Percentiles rank a stretch among this genome's conserved stretches.
phyloP scores from a whole-genome alignment of 768 basidiomycete species.

The Hebeloma cylindrosporum region DNA sequence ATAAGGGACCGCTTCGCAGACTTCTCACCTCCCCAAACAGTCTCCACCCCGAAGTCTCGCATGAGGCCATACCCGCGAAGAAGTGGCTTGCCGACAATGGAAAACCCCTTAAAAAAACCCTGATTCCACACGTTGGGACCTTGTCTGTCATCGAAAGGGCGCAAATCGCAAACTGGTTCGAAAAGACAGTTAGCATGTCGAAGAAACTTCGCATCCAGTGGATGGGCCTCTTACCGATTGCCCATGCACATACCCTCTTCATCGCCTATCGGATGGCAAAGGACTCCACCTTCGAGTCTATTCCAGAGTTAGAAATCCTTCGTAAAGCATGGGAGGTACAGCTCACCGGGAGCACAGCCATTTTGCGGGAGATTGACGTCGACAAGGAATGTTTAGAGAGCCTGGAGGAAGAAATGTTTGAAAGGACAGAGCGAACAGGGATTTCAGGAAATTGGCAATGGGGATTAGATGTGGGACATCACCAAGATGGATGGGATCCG shows the following conservation, averaged over 20 bases:
- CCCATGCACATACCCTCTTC: constrained; percentile 19
- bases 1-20: constrained; percentile 3
- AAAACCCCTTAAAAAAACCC: not conserved
- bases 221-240: constrained; percentile 12
- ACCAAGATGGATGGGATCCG: constrained; percentile 20
- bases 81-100: constrained; percentile 13
- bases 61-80: constrained; percentile 10
- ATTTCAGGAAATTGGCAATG: constrained; percentile 19
- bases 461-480: constrained; percentile 22
- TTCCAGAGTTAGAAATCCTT: not conserved
- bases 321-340: constrained; percentile 10
- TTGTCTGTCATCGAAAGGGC: not conserved
- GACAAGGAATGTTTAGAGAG: constrained; percentile 20
- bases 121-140: not conserved
- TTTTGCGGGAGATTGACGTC: constrained; percentile 21
- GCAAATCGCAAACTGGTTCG: constrained; percentile 22
- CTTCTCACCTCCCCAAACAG: constrained; percentile 12
- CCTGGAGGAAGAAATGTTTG: constrained; percentile 29
- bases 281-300: constrained; percentile 4
- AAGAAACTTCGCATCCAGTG: constrained; percentile 2
- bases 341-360: not conserved
- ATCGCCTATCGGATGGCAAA: constrained; percentile 9
- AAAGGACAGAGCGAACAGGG: constrained; percentile 14
- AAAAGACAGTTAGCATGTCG: constrained; percentile 18
- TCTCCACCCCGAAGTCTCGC: not conserved